phyloP scores from a whole-genome alignment of 1,139 yeast genomes.

The Saccharomycopsis phalli region DNA sequence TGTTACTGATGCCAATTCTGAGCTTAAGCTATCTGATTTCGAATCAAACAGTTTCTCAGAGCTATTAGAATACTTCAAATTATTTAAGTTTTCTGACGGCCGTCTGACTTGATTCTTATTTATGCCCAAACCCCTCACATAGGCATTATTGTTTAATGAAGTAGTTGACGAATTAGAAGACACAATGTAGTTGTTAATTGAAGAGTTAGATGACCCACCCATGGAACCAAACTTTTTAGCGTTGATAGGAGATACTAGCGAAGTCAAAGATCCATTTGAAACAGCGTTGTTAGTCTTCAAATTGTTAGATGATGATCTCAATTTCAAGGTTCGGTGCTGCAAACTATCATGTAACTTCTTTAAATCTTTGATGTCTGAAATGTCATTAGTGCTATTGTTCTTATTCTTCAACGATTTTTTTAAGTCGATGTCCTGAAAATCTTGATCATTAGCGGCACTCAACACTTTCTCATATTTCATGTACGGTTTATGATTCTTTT shows the following conservation, averaged over 20 bases:
- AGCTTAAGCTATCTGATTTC: conserved; percentile 13
- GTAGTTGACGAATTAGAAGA: conserved; percentile 5
- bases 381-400: not conserved
- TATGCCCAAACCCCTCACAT: conserved; percentile 19
- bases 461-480: conserved; percentile 12
- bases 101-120: conserved; percentile 16
- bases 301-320: conserved; percentile 6
- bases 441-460: conserved; percentile 9
- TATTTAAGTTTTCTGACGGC: conserved; percentile 18
- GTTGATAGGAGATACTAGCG: conserved; percentile 8
- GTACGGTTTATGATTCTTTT: conserved; percentile 1
- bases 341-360: conserved; percentile 15
- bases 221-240: conserved; percentile 4
- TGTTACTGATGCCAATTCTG: conserved; percentile 15
- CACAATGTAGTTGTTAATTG: conserved; percentile 8
- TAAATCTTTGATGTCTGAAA: conserved; percentile 10
- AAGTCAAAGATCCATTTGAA: conserved; percentile 10
- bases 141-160: conserved; percentile 15
- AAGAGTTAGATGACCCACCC: conserved; percentile 7
- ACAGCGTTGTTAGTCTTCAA: conserved; percentile 2
- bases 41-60: conserved; percentile 15
- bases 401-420: not conserved
- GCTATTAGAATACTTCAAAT: conserved; percentile 5
- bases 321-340: conserved; percentile 7
- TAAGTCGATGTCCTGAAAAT: conserved; percentile 20